A percentile compares a stretch with the other conserved stretches of the same genome.
These are phyloP conservation scores for Naganishia liquefaciens DNA, from an alignment of 1,284 basidiomycete genomes.

Conservation along the genomic window DNA sequence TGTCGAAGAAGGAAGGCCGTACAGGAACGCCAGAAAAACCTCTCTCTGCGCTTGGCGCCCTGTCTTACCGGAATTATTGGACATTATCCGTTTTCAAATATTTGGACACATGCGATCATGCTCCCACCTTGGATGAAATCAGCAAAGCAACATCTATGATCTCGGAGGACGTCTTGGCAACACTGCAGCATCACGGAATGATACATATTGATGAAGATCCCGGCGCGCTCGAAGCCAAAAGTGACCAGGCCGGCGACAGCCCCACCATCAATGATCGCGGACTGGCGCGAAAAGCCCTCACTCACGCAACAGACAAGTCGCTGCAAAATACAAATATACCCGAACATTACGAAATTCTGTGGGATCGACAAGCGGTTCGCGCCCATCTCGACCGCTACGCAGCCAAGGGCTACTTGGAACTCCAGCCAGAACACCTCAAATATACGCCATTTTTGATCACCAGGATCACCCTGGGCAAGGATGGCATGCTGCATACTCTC, in stretches of 20 bases:
- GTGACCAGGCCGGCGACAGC: neutral
- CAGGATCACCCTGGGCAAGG: conserved; percentile 18
- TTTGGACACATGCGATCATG: conserved; percentile 58
- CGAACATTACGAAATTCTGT: conserved; percentile 72
- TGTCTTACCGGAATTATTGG: conserved; percentile 97
- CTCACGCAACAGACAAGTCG: conserved; percentile 34
- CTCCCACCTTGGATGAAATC: conserved; percentile 80
- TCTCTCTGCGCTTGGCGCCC: conserved; percentile 80
- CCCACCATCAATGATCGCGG: conserved; percentile 30
- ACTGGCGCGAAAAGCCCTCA: conserved; percentile 32
- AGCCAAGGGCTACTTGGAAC: conserved; percentile 73
- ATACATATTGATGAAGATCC: conserved; percentile 59
- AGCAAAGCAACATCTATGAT: conserved; percentile 86
- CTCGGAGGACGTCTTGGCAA: conserved; percentile 78
- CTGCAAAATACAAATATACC: conserved; percentile 60
- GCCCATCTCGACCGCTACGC: conserved; percentile 71
- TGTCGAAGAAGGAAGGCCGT: conserved; percentile 91
- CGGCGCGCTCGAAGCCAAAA: conserved; percentile 22
- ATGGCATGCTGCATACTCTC: conserved; percentile 26
- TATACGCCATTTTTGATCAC: conserved; percentile 88
- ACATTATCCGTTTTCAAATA: conserved; percentile 84
- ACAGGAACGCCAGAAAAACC: conserved; percentile 90
- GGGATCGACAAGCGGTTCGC: conserved; percentile 69
- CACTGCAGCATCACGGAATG: conserved; percentile 76
- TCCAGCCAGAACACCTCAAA: conserved; percentile 83